Conservation (phyloP, 306 rosid species). For the Prunus padus region DNA sequence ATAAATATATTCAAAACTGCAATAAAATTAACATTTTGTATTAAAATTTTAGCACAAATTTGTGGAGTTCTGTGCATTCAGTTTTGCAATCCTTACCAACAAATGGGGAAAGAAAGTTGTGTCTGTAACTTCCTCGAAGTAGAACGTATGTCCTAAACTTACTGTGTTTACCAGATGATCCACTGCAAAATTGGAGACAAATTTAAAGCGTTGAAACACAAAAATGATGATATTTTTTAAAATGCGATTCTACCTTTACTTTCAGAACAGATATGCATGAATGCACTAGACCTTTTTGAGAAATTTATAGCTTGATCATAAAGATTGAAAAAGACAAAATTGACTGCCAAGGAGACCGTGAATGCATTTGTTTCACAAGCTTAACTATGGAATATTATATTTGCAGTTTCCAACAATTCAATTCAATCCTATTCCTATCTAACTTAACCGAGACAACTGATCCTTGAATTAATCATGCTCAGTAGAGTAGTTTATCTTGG, state of each 20-base stretch:
- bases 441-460: background rate
- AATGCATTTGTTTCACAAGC: background rate
- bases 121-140: conserved; percentile 82
- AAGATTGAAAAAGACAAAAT: background rate
- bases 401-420: background rate
- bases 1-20: background rate
- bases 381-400: no score
- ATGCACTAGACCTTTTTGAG: no score
- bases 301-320: no score
- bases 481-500: background rate
- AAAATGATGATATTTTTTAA: no score
- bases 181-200: conserved; percentile 40
- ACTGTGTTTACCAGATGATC: conserved; percentile 88
- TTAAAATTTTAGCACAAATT: background rate
- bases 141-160: conserved; percentile 85
- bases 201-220: background rate
- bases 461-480: background rate
- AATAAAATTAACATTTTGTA: background rate
- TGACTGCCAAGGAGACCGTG: background rate
- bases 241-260: no score
- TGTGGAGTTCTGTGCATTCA: background rate
- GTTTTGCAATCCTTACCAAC: conserved; percentile 44
- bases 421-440: background rate
- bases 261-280: no score
- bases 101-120: conserved; percentile 75